Evolutionary conservation across 306 rosid species (phyloP).

Genomic region (Quercus parvula): DNA sequence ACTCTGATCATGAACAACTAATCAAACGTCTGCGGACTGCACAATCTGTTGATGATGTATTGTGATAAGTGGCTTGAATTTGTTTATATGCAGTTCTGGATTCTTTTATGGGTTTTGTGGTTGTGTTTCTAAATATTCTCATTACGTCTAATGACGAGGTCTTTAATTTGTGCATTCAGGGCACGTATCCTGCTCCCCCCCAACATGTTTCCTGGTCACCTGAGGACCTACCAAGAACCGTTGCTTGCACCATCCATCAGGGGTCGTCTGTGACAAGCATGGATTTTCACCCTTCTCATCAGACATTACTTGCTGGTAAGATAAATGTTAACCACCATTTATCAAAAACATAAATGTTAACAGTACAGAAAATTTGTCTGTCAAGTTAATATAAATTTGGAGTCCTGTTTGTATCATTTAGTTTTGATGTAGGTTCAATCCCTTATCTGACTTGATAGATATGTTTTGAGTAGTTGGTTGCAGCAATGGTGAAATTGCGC

Average conservation of each 20-base stretch:
- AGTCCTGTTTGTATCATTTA: not conserved
- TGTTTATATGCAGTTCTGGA: slow-evolving; percentile 15
- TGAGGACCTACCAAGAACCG: slow-evolving; percentile 44
- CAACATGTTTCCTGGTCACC: slow-evolving; percentile 32
- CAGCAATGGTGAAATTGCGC: slow-evolving; percentile 51
- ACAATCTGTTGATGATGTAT: slow-evolving; percentile 55
- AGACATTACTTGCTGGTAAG: slow-evolving; percentile 55
- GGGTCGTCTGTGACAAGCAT: slow-evolving; percentile 42
- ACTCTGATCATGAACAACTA: slow-evolving; percentile 39
- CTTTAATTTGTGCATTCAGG: slow-evolving; percentile 25
- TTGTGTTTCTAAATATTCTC: slow-evolving; percentile 15
- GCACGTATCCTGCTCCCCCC: slow-evolving; percentile 26
- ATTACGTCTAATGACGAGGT: slow-evolving; percentile 12
- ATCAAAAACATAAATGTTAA: not conserved
- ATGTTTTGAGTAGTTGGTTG: slow-evolving; percentile 54
- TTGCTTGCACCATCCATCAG: slow-evolving; percentile 41
- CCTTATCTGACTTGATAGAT: slow-evolving; percentile 11
- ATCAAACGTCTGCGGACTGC: slow-evolving; percentile 49
- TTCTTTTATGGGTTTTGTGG: not conserved
- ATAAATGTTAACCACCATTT: not conserved
- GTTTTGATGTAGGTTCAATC: not conserved
- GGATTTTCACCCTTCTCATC: slow-evolving; percentile 60
- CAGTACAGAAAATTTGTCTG: not conserved
- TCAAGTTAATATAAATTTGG: not conserved
- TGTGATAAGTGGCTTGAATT: slow-evolving; percentile 8